Conservation (phyloP, 2,329 filamentous ascomycete genomes). For the Lasiodiplodia gonubiensis region DNA sequence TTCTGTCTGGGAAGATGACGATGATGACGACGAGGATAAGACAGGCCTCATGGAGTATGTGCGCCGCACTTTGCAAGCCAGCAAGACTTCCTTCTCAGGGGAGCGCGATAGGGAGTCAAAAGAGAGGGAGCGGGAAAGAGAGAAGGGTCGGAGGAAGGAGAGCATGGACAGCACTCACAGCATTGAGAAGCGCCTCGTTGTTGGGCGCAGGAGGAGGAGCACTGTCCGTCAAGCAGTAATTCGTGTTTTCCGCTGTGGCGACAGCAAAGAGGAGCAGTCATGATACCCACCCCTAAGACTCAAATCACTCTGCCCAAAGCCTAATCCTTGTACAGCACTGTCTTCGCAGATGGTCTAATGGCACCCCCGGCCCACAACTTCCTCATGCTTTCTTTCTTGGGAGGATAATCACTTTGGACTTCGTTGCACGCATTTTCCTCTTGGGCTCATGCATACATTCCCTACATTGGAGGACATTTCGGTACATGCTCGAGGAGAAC, state of each 20-base stretch:
- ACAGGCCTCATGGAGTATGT: slow-evolving; percentile 18
- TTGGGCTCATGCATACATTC: slow-evolving; percentile 10
- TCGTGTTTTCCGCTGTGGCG: slow-evolving; percentile 21
- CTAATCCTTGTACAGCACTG: slow-evolving; percentile 14
- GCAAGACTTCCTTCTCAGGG: slow-evolving; percentile 21
- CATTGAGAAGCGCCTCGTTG: neutral
- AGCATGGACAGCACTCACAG: slow-evolving; percentile 3
- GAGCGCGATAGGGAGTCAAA: neutral
- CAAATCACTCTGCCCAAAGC: neutral
- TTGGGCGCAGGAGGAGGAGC: slow-evolving; percentile 1
- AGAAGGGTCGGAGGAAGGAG: neutral
- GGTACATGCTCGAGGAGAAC: slow-evolving; percentile 4
- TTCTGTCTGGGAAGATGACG: slow-evolving; percentile 25
- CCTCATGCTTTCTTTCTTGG: slow-evolving; percentile 2
- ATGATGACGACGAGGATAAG: slow-evolving; percentile 23
- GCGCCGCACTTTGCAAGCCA: slow-evolving; percentile 16
- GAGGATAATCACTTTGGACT: neutral
- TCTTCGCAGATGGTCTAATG: neutral
- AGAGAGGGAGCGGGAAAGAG: slow-evolving; percentile 7
- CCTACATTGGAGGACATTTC: slow-evolving; percentile 3
- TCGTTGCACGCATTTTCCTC: slow-evolving; percentile 16
- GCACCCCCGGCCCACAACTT: neutral
- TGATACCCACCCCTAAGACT: neutral
- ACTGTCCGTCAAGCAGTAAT: slow-evolving; percentile 25
- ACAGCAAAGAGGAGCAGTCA: slow-evolving; percentile 9